A percentile compares a stretch with the other conserved stretches of the same genome.
These are phyloP conservation scores for Xylaria sp. DNA, from an alignment of 2,329 filamentous ascomycete genomes.

Conservation along the genomic window DNA sequence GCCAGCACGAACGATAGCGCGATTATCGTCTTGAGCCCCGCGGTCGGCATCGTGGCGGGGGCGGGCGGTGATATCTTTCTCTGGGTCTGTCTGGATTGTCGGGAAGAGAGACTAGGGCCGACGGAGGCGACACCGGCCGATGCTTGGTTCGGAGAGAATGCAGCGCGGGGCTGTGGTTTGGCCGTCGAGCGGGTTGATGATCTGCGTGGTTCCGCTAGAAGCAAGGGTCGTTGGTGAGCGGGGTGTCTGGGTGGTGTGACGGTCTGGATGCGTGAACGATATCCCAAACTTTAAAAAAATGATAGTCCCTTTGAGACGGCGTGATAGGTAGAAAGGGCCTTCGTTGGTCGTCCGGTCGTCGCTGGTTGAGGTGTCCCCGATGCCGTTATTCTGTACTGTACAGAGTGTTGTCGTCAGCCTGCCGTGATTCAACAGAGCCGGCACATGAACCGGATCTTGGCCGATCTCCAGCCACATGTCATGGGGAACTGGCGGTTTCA, in stretches of 20 bases:
- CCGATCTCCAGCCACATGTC: slow-evolving; percentile 25
- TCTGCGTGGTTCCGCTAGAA: background rate
- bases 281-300: background rate
- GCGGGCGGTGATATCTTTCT: background rate
- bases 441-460: background rate
- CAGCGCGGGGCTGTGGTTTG: background rate
- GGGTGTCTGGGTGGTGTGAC: background rate
- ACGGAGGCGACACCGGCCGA: background rate
- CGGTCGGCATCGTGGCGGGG: slow-evolving; percentile 56
- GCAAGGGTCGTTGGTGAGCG: background rate
- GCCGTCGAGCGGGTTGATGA: background rate
- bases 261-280: background rate
- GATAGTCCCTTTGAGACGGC: background rate
- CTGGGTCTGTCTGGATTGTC: background rate
- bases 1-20: slow-evolving; percentile 97
- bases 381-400: background rate
- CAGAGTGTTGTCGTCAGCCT: slow-evolving; percentile 27
- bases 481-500: background rate
- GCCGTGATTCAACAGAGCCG: slow-evolving; percentile 12
- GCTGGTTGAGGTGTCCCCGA: background rate
- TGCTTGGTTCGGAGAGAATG: background rate
- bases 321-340: background rate
- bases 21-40: slow-evolving; percentile 98
- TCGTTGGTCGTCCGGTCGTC: background rate
- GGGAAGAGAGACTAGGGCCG: background rate